A percentile compares a stretch with the other conserved stretches of the same genome.
Evolutionary conservation across 1,139 yeast genomes (phyloP).

Genomic region (Pneumocystis canis): DNA sequence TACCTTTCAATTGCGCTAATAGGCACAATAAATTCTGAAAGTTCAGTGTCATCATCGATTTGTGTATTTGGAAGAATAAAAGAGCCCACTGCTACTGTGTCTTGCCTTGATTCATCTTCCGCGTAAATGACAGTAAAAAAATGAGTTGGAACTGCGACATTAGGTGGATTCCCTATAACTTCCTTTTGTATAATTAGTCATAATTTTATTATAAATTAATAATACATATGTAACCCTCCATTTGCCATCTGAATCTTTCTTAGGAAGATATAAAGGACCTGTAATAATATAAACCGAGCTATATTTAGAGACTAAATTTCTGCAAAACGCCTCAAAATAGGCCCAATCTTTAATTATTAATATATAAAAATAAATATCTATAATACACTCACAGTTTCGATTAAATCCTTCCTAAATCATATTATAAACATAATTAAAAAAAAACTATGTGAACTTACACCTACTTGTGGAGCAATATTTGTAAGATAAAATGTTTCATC

Average conservation of each 20-base stretch:
- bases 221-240: slow-evolving; percentile 50
- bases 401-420: not conserved
- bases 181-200: slow-evolving; percentile 28
- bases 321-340: slow-evolving; percentile 76
- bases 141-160: slow-evolving; percentile 93
- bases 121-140: slow-evolving; percentile 84
- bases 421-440: not conserved
- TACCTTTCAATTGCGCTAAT: slow-evolving; percentile 76
- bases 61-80: slow-evolving; percentile 76
- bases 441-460: slow-evolving; percentile 70
- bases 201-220: not conserved
- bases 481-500: slow-evolving; percentile 80
- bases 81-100: slow-evolving; percentile 62
- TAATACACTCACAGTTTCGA: not conserved
- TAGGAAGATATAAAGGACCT: slow-evolving; percentile 86
- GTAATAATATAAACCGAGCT: slow-evolving; percentile 72
- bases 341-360: slow-evolving; percentile 51
- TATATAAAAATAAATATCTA: not conserved
- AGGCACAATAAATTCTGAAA: slow-evolving; percentile 72
- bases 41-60: slow-evolving; percentile 55
- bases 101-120: slow-evolving; percentile 36
- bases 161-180: slow-evolving; percentile 93
- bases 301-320: slow-evolving; percentile 57
- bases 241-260: slow-evolving; percentile 60
- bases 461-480: slow-evolving; percentile 93